Base-by-base conservation (phyloP, 163 green algal genomes). In the Trebouxia gelatinosa region DNA sequence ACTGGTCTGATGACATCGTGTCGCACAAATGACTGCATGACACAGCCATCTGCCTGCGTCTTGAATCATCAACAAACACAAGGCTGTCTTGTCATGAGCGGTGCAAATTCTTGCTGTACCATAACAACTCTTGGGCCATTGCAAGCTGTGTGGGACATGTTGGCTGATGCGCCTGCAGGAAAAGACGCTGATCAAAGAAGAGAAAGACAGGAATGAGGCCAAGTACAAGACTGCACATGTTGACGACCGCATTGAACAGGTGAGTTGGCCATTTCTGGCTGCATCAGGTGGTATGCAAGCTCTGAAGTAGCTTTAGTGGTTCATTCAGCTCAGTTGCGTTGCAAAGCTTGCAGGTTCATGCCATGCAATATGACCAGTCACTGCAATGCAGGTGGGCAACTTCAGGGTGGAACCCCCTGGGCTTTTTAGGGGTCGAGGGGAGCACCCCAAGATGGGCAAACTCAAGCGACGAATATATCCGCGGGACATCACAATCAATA, bases 381-480 rank as follows among this genome's bases (percentile, higher is more conserved):
- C 48, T 59, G 3, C 48, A 2, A 35, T 23, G 43, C 87, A 97
- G 90, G 92, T 99, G 59, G 96, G 96, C 78, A 99, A 99, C 87
- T 99, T 98, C 88, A 80, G 95, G 0, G 93, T 99, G 48, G 96
- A 99, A 86, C 95, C 96, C 3, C 96, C 96, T 0, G 93, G 95
- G 3, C 90, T 99, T 79, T 99, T 99, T 90, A 86, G 96, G 4
- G 96, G 96, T 2, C 92, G 96, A 21, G 96, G 96, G 1, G 96
- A 99, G 86, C 96, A 99, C 86, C 96, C 96, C 11, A 97, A 96
- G 85, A 99, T 99, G 96, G 96, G 96, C 76, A 95, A 90, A 74
- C 88, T 98, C 76, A 99, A 99, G 89, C 86, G 85, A 68, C 89
- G 96, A 46, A 93, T 99, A 66, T 97, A 97, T 82, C 96, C 96